Evolutionary conservation across 2,329 filamentous ascomycete genomes (phyloP).

Genomic region (Aureobasidium uvarum): DNA sequence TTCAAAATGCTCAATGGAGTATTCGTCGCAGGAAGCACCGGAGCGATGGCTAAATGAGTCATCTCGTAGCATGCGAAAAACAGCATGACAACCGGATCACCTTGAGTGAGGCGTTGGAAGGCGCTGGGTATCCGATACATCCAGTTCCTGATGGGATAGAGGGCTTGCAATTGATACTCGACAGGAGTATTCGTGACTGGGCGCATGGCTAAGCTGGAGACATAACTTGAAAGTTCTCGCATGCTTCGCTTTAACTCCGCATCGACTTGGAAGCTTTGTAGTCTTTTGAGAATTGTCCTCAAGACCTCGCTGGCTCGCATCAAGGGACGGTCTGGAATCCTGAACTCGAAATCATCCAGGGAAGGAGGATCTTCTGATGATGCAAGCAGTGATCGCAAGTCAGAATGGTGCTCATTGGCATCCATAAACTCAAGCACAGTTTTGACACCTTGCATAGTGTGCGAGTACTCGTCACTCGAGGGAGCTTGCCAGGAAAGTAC

Average conservation of each 20-base stretch:
- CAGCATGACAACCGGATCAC: conserved; percentile 5
- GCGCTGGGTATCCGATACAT: conserved; percentile 9
- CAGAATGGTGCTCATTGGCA: background rate
- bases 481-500: conserved; percentile 20
- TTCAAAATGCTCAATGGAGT: conserved; percentile 1
- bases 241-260: conserved; percentile 11
- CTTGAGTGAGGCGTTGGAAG: conserved; percentile 6
- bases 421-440: conserved; percentile 9
- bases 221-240: conserved; percentile 11
- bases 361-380: background rate
- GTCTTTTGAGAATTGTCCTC: background rate
- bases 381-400: conserved; percentile 1
- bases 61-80: conserved; percentile 14
- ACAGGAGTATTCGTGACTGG: background rate
- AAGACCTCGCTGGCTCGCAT: background rate
- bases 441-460: conserved; percentile 16
- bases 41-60: conserved; percentile 7
- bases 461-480: conserved; percentile 1
- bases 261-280: conserved; percentile 1
- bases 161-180: conserved; percentile 2
- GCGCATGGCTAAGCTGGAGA: conserved; percentile 2
- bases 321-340: background rate
- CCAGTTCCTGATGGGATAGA: conserved; percentile 9
- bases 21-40: conserved; percentile 1
- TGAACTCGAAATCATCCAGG: background rate